Evolutionary conservation across 768 basidiomycete genomes (phyloP), one percentile per base, ranked within the genome.

Genomic region (Trametes maxima): DNA sequence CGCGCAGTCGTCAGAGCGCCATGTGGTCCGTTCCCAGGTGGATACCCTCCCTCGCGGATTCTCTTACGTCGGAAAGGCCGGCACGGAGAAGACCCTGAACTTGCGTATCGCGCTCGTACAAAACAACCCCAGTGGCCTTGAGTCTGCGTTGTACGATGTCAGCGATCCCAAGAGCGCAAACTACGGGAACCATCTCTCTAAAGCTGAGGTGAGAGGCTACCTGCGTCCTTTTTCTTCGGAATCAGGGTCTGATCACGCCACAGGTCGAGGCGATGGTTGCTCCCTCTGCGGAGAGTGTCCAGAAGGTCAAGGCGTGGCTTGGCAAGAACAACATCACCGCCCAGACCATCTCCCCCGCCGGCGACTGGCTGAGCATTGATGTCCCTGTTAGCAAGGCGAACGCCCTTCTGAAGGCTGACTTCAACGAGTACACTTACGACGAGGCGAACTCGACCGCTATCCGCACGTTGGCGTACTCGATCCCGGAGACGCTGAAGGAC

Each of bases 31-130:
- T 10, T 60, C 68, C 66, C 57, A 49, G 52, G 66, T 74, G 35
- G 57, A 56, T 42, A n/a, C 40, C 4, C 65, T 69, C 8, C 76
- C 76, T 11, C 48, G 58, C 13, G 73, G 70, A 16, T 78, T 77
- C 64, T 59, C 69, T 10, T 65, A 63, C 40, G 53, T 54, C 16
- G 72, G 71, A 19, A 53, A 70, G 43, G 75, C 76, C 1, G 45
- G 69, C 13, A 53, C 67, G 10, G 69, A 73, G 58, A 60, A 70
- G 2, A 64, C 65, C 8, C 66, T 81, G 35, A 75, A 70, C 55
- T 66, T 80, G 52, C 76, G 77, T 49, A 68, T 80, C 46, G 78
- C 73, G 11, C 72, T 80, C 49, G 67, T 67, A n/a, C 75, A 75
- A 61, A 73, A 65, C 54, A 68, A 80, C 64, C 72, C 73, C 37